Evolutionary conservation across 2,329 filamentous ascomycete species (phyloP), one percentile per base, ranked within the genome.

Genomic region (Tolypocladium pustulatum): DNA sequence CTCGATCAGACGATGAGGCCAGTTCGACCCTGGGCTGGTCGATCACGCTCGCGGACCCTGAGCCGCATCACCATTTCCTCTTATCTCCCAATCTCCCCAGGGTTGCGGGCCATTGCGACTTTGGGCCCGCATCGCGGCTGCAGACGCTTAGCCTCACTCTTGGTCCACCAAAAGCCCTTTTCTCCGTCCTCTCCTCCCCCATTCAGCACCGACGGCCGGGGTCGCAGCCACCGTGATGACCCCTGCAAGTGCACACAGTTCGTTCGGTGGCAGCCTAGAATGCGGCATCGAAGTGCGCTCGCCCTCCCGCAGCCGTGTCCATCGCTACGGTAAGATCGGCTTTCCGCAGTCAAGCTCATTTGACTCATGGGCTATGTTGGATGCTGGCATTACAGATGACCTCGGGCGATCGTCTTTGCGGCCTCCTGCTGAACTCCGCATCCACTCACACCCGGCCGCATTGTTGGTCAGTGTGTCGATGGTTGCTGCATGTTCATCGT

Each of bases 91-190:
- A 22, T 55, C 37, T 40, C 38, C 17, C 27, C 37, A 27, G 13
- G 20, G 53, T 15, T 38, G 53, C 34, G 53, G 20, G 25, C 37
- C 37, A 41, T 55, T 34, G 54, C 37, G 38, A 43, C 54, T 15
- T 55, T 46, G 22, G 53, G 53, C 9, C 36, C 53, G 53, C 36
- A 25, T 27, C 34, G 46, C 32, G 53, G 54, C 54, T 55, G 54
- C 54, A 56, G 34, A 40, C 34, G 37, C 37, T 55, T 55, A 56
- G 55, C 55, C 55, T 56, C 55, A 56, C 40, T 56, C 32, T 56
- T 10, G 55, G 32, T 49, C 37, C 40, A 41, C 55, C 55, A 32
- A 9, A n/a, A 1, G 17, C 5, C 8, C 8, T 38, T 54, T 34
- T 27, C 36, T 25, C 54, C 30, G 22, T 17, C 34, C 25, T 27